Base-by-base conservation (phyloP, 148 eudicot species). In the Rheum nobile region DNA sequence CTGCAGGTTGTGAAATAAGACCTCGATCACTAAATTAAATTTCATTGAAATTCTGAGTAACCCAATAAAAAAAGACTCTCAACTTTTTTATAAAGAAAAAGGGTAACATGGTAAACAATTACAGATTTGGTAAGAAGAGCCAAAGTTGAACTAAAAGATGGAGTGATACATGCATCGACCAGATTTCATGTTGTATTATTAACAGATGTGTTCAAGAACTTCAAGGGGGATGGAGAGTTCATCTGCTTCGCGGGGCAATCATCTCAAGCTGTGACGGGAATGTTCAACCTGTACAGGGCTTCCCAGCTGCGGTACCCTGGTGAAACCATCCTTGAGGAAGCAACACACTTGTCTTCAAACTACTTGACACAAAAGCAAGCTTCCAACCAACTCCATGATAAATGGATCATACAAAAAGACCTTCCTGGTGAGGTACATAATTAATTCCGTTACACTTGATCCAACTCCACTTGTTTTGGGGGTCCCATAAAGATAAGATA, bases 201-300 rank as follows among this genome's bases (percentile, higher is more conserved):
- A 17, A 43, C 83, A 91, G 97, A 88, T 75, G 97, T 90, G 14
- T 92, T 92, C 76, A 69, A 78, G 57, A 70, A 87, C 72, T 92
- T 92, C 59, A 84, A 88, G 82, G 85, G 83, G 50, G 86, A 81
- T 3, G 93, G 89, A 21, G 87, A 85, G 31, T 92, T 92, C 77
- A 75, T 90, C 79, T 87, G 90, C 85, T 84, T 88, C 37, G 84
- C 72, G 14, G 96, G 97, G 35, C 97, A 92, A 59, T 85, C 96
- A 47, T 88, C 77, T 5, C 91, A 90, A 75, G 96, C 96, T 0
- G 89, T 86, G 12, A 92, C 96, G 0, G 97, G 90, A 79, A 92
- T 88, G 91, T 86, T 79, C 70, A 87, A 90, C 35, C 72, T 92
- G 31, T 85, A 80, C 39, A 83, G 93, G 55, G 97, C 96, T 17